Conservation (phyloP, 768 basidiomycete species). For the Lyophyllum decastes region DNA sequence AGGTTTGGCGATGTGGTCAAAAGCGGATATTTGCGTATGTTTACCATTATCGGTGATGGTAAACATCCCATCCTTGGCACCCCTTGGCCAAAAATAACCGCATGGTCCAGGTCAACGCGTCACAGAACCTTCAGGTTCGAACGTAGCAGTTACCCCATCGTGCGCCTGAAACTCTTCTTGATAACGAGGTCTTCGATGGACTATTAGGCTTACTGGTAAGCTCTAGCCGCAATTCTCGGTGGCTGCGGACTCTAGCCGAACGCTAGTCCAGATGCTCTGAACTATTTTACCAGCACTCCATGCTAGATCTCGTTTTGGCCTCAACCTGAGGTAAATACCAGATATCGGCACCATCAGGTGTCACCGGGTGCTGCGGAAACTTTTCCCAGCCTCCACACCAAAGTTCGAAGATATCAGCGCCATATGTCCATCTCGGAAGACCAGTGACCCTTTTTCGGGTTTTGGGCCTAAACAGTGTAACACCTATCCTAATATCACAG, state of each 20-base stretch:
- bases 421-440: background rate
- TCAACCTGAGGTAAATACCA: background rate
- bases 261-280: background rate
- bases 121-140: background rate
- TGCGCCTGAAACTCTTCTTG: background rate
- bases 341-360: background rate
- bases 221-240: background rate
- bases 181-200: background rate
- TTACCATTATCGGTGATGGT: background rate
- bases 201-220: background rate
- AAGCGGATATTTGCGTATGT: background rate
- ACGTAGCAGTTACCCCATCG: background rate
- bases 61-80: background rate
- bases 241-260: background rate
- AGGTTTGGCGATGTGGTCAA: background rate
- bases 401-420: background rate
- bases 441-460: no score
- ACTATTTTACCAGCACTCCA: background rate
- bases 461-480: no score
- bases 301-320: background rate
- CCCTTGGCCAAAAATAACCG: background rate
- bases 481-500: no score
- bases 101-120: background rate
- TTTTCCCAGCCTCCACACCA: background rate
- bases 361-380: background rate